Conservation (phyloP, 306 rosid species). For the Pyrus bretschneideri region DNA sequence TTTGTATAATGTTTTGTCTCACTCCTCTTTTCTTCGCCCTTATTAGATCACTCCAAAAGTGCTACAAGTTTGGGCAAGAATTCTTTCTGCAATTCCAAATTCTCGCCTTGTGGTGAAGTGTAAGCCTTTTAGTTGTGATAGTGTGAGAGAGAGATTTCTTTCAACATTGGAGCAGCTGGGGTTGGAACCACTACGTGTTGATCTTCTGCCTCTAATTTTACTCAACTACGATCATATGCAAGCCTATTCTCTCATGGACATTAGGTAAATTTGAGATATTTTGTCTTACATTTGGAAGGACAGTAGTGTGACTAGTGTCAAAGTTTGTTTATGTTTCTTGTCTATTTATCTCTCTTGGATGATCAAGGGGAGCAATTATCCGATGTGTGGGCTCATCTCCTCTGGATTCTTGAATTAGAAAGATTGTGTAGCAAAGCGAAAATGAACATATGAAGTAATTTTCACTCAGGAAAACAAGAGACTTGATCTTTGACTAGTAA, state of each 20-base stretch:
- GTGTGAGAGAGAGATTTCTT: conserved; percentile 86
- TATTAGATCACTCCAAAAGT: conserved; percentile 92
- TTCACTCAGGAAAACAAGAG: not conserved
- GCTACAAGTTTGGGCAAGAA: conserved; percentile 93
- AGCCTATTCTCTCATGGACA: conserved; percentile 98
- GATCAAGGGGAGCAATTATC: not conserved
- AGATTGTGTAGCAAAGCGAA: not conserved
- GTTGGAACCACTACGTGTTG: conserved; percentile 85
- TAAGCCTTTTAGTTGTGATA: conserved; percentile 96
- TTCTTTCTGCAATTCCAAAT: conserved; percentile 79
- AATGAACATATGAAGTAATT: not conserved
- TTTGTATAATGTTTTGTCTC: not conserved
- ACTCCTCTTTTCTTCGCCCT: conserved; percentile 2
- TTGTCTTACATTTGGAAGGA: not conserved
- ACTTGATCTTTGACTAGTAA: not conserved
- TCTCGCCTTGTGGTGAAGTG: conserved; percentile 98
- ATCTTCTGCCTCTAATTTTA: conserved; percentile 93
- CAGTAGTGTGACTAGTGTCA: not conserved
- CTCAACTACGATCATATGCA: conserved; percentile 97
- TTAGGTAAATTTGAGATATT: conserved; percentile 52
- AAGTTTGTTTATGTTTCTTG: not conserved
- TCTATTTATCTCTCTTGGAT: not conserved
- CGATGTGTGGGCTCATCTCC: not conserved
- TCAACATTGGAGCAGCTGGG: conserved; percentile 85
- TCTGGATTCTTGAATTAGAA: not conserved